Percentiles rank a stretch among this genome's conserved stretches.
These are phyloP conservation scores for Talaromyces liani DNA, from an alignment of 495 filamentous ascomycete species.

Conservation along the genomic window DNA sequence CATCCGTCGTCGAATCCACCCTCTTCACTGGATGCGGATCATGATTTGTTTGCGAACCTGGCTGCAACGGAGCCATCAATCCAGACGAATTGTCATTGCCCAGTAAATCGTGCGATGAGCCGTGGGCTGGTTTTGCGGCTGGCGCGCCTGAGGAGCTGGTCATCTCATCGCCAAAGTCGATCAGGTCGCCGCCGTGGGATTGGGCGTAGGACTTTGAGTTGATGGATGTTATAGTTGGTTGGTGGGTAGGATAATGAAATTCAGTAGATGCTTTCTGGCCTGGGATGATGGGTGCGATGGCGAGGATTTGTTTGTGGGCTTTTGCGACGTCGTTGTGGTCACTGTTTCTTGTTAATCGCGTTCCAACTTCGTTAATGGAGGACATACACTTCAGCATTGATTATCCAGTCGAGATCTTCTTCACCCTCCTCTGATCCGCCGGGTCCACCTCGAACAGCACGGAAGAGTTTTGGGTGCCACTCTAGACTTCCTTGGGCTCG, in stretches of 20 bases:
- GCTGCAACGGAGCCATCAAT: constrained; percentile 5
- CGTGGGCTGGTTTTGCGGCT: constrained; percentile 6
- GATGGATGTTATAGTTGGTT: constrained; percentile 17
- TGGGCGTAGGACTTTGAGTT: constrained; percentile 15
- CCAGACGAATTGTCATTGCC: constrained; percentile 1
- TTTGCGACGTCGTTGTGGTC: constrained; percentile 58
- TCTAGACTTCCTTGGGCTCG: constrained; percentile 75
- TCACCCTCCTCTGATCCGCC: constrained; percentile 75
- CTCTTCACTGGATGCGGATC: constrained; percentile 24
- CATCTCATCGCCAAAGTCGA: constrained; percentile 27
- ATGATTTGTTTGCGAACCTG: neutral
- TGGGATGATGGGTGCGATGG: constrained; percentile 76
- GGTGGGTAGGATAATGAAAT: constrained; percentile 31
- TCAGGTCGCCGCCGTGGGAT: constrained; percentile 18
- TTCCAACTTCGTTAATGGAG: neutral
- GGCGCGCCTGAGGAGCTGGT: constrained; percentile 1
- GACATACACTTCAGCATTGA: constrained; percentile 73
- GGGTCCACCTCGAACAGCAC: constrained; percentile 62
- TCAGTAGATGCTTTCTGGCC: constrained; percentile 51
- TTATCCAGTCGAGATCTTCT: constrained; percentile 87
- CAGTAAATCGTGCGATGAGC: constrained; percentile 4
- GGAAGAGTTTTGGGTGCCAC: constrained; percentile 85
- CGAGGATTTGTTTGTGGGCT: constrained; percentile 76
- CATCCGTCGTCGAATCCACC: constrained; percentile 40
- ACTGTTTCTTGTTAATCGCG: neutral